Evolutionary conservation across 352 stramenopile genomes (phyloP).

Genomic region (Pythium plurisporium): DNA sequence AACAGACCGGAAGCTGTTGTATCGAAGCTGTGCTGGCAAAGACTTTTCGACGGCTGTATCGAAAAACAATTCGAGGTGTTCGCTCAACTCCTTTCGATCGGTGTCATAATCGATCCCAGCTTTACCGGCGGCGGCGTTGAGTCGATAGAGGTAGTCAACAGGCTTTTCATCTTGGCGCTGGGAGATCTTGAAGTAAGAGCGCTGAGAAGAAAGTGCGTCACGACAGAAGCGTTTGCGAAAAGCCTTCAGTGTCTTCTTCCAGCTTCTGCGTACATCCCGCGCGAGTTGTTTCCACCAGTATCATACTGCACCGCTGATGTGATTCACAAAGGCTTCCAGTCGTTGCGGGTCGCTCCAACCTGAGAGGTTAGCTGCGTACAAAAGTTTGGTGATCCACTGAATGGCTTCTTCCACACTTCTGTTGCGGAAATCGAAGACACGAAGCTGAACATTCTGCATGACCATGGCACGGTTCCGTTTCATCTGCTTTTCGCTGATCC

Average conservation of each 20-base stretch:
- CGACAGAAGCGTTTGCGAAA: background rate
- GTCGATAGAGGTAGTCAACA: background rate
- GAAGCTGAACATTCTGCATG: slow-evolving; percentile 4
- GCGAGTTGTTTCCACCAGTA: slow-evolving; percentile 1
- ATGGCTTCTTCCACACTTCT: slow-evolving; percentile 4
- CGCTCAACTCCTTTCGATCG: background rate
- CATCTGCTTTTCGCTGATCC: background rate
- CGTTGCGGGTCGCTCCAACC: background rate
- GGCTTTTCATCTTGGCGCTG: background rate
- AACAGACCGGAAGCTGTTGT: background rate
- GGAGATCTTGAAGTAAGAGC: background rate
- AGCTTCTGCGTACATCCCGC: background rate
- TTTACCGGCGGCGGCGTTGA: background rate
- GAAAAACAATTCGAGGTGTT: slow-evolving; percentile 3
- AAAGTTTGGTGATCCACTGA: slow-evolving; percentile 1
- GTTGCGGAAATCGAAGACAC: background rate
- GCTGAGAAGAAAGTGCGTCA: background rate
- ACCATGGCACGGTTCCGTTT: background rate
- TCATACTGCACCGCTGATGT: background rate
- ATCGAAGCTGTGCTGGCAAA: background rate
- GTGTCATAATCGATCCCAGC: background rate
- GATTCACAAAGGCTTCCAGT: background rate
- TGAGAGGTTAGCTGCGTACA: slow-evolving; percentile 2
- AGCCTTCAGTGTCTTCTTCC: background rate
- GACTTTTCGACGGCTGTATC: background rate